Percentiles rank a stretch among this genome's conserved stretches.
Evolutionary conservation across 805 yeast species (phyloP).

Genomic region (Yamadazyma scolyti): DNA sequence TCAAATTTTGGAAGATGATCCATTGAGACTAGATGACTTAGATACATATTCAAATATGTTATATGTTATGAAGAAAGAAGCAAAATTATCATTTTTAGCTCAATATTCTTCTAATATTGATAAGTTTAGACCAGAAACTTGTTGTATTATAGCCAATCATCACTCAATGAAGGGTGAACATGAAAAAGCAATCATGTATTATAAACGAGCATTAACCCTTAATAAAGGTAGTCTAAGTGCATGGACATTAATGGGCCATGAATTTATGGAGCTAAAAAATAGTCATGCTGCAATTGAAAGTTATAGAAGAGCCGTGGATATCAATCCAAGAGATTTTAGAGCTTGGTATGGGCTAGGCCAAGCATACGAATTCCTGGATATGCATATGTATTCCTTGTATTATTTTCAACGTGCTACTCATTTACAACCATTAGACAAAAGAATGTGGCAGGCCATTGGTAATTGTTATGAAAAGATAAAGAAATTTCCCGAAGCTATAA

Average conservation of each 20-base stretch:
- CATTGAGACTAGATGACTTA: conserved; percentile 83
- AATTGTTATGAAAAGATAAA: conserved; percentile 80
- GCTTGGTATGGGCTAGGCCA: conserved; percentile 99
- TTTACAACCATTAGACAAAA: conserved; percentile 79
- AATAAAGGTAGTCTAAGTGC: conserved; percentile 82
- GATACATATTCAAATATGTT: conserved; percentile 93
- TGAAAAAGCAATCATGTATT: conserved; percentile 90
- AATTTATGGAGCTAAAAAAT: conserved; percentile 91
- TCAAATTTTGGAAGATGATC: conserved; percentile 67
- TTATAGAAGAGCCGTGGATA: conserved; percentile 88
- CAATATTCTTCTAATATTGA: conserved; percentile 81
- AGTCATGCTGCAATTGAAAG: conserved; percentile 97
- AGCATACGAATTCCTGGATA: conserved; percentile 93
- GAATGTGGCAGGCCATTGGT: conserved; percentile 97
- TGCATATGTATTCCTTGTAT: conserved; percentile 88
- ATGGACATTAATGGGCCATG: conserved; percentile 99
- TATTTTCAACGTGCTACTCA: conserved; percentile 90
- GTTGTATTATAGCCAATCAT: conserved; percentile 91
- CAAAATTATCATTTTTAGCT: conserved; percentile 82
- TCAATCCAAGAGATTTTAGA: conserved; percentile 81
- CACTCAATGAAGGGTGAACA: conserved; percentile 90
- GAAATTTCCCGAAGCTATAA: conserved; percentile 68
- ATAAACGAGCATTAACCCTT: conserved; percentile 80
- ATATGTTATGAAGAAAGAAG: conserved; percentile 85
- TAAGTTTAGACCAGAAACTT: conserved; percentile 87